Evolutionary conservation across 2,329 filamentous ascomycete genomes (phyloP).

Genomic region (Cercospora sesami): DNA sequence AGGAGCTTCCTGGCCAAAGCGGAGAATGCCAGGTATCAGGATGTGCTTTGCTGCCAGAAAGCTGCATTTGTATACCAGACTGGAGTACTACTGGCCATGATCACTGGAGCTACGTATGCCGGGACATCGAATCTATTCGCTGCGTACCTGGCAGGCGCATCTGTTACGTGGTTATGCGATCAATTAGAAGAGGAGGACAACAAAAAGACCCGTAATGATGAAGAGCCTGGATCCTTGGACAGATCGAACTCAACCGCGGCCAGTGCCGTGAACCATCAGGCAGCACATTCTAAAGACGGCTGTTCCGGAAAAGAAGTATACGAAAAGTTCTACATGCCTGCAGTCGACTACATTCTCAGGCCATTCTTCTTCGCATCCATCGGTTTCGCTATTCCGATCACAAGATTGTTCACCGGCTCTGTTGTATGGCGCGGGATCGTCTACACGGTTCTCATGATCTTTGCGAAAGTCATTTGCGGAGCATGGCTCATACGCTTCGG

Average conservation of each 20-base stretch:
- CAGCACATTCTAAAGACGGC: neutral
- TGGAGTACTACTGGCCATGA: slow-evolving; percentile 50
- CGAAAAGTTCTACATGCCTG: slow-evolving; percentile 48
- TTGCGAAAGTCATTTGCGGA: slow-evolving; percentile 49
- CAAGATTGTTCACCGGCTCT: slow-evolving; percentile 62
- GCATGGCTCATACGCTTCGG: slow-evolving; percentile 45
- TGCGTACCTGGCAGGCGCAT: slow-evolving; percentile 60
- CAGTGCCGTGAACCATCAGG: neutral
- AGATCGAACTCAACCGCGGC: neutral
- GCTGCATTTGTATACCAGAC: slow-evolving; percentile 53
- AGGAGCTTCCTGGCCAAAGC: neutral
- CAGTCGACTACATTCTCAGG: slow-evolving; percentile 58
- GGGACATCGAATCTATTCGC: slow-evolving; percentile 64
- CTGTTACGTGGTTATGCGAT: slow-evolving; percentile 61
- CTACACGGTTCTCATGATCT: slow-evolving; percentile 69
- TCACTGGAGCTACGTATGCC: slow-evolving; percentile 58
- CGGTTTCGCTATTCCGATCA: slow-evolving; percentile 76
- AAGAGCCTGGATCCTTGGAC: neutral
- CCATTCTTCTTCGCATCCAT: slow-evolving; percentile 76
- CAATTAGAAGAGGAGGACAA: slow-evolving; percentile 15
- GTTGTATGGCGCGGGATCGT: slow-evolving; percentile 72
- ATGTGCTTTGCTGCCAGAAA: slow-evolving; percentile 27
- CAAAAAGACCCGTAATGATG: neutral
- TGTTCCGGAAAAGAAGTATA: slow-evolving; percentile 41
- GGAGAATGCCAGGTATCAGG: neutral